Evolutionary conservation across 176 grass and related monocot species (phyloP).

Genomic region (Ensete ventricosum): DNA sequence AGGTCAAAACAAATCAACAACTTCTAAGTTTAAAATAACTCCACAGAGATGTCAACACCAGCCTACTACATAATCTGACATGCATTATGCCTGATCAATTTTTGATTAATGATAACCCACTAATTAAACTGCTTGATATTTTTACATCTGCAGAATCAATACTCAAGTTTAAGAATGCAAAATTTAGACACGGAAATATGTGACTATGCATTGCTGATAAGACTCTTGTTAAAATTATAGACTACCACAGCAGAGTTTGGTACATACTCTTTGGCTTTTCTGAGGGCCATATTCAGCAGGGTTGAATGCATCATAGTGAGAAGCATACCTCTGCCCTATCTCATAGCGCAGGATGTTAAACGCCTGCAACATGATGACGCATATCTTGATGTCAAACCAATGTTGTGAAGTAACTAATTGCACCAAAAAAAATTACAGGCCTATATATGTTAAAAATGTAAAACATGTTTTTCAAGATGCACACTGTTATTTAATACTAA

Average conservation of each 20-base stretch:
- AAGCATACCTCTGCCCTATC: constrained; percentile 88
- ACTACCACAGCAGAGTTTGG: background rate
- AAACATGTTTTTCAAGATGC: too few relatives aligned
- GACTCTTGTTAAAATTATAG: background rate
- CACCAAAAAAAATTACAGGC: background rate
- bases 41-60: background rate
- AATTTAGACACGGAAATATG: background rate
- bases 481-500: too few relatives aligned
- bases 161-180: background rate
- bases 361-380: constrained; percentile 37
- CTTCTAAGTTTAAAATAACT: background rate
- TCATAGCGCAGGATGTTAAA: constrained; percentile 91
- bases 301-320: constrained; percentile 92
- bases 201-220: background rate
- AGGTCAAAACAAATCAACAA: background rate
- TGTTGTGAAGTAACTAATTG: background rate
- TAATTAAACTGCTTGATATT: too few relatives aligned
- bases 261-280: constrained; percentile 77
- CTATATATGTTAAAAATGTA: too few relatives aligned
- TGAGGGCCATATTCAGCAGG: constrained; percentile 87
- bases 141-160: too few relatives aligned
- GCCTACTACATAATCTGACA: too few relatives aligned
- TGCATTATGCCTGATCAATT: too few relatives aligned
- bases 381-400: background rate
- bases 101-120: too few relatives aligned